Conservation (phyloP, 768 basidiomycete species). For the Cystoderma amianthinum region DNA sequence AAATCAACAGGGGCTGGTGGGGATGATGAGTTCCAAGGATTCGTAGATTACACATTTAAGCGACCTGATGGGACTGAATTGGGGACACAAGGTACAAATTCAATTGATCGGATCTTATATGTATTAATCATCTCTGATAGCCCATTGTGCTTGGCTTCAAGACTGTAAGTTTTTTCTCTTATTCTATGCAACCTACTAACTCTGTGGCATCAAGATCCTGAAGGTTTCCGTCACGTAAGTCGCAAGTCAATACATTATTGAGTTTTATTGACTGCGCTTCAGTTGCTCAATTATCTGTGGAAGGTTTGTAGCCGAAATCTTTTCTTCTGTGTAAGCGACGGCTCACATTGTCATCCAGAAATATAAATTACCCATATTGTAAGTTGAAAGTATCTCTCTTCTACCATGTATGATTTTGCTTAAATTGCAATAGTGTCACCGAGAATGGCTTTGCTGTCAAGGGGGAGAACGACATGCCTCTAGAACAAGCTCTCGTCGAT, state of each 20-base stretch:
- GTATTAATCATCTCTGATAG: constrained; percentile 17
- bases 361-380: constrained; percentile 36
- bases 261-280: constrained; percentile 1
- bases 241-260: not conserved
- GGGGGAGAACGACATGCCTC: constrained; percentile 46
- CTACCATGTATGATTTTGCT: constrained; percentile 3
- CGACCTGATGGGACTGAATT: constrained; percentile 58
- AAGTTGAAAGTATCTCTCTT: constrained; percentile 6
- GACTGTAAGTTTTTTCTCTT: constrained; percentile 35
- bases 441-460: constrained; percentile 73
- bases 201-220: constrained; percentile 40
- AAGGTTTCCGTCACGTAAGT: constrained; percentile 53
- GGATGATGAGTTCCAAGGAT: constrained; percentile 57
- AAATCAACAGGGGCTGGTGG: constrained; percentile 45
- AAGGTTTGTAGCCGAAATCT: constrained; percentile 26
- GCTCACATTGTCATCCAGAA: constrained; percentile 10
- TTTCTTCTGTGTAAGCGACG: not conserved
- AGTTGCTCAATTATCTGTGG: constrained; percentile 65
- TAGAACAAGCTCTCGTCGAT: constrained; percentile 49
- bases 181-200: no score
- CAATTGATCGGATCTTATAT: not conserved
- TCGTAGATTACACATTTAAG: constrained; percentile 54
- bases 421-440: constrained; percentile 39
- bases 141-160: constrained; percentile 61
- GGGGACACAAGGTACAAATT: constrained; percentile 46